Evolutionary conservation across 345 rosid genomes (phyloP), one percentile per base, ranked within the genome.

Genomic region (Nasturtium officinale): DNA sequence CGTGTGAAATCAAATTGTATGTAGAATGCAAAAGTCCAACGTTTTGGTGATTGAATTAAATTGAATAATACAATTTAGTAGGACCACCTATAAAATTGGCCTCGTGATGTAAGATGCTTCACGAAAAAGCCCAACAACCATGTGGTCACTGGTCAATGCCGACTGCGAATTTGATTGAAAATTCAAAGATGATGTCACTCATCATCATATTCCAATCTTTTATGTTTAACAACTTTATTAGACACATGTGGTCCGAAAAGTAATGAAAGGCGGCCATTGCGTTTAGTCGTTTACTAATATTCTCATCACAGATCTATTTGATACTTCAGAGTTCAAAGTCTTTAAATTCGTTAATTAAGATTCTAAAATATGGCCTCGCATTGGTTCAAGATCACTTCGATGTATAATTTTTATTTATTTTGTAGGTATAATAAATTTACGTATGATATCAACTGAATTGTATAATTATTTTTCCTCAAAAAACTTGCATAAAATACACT

Each of bases 231-330:
- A 57, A 46, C 7, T 20, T 56, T 16, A 61, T 55, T 56, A 48
- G 33, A 47, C 60, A 66, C 61, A 38, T 74, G 78, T 42, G 45
- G 15, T 38, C 40, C 28, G 67, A 67, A 67, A 57, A 11, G 73
- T 38, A 38, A 38, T 38, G 43, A 38, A 11, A 12, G 43, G 78
- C 78, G 78, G 78, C 78, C 18, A 29, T 66, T 48, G 42, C 28
- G 26, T 23, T 35, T 17, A 13, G 6, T 37, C 59, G 65, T 56
- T 73, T 73, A 43, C 26, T 63, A 21, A 42, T 53, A 25, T 21
- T 60, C 15, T 38, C 15, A 47, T 61, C 8, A 38, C n/a, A 38
- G 5, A 3, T 12, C 12, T 38, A 12, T 38, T 38, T 38, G 6
- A 38, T 38, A 38, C n/a, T 23, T 23, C 25, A 23, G 2, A 23